These are phyloP conservation scores for Solanum clarkiae DNA, from an alignment of 257 asterid genomes.

Conservation along the genomic window DNA sequence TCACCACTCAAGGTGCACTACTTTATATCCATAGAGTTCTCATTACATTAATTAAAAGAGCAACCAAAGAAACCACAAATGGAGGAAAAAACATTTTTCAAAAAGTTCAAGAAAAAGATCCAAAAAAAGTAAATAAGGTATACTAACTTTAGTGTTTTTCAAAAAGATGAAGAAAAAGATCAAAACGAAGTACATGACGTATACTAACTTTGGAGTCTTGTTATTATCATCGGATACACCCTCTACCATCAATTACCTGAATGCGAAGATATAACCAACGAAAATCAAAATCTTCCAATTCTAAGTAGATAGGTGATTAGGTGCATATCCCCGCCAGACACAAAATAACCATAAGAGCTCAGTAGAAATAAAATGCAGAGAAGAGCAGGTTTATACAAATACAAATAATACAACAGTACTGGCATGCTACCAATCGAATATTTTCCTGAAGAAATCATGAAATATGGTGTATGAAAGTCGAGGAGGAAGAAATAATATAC, in stretches of 20 bases:
- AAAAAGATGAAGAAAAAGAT: too few species aligned
- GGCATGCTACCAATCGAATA: constrained; percentile 55
- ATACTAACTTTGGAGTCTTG: constrained; percentile 18
- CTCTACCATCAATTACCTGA: constrained; percentile 84
- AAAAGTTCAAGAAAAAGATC: neutral
- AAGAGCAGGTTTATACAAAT: neutral
- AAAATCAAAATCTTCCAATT: constrained; percentile 88
- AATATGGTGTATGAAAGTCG: neutral
- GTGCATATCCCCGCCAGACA: constrained; percentile 71
- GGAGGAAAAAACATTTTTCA: neutral
- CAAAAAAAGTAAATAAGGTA: neutral
- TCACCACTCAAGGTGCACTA: neutral
- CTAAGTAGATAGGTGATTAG: constrained; percentile 60
- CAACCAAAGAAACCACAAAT: neutral
- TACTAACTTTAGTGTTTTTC: constrained; percentile 41
- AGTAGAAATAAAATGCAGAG: neutral
- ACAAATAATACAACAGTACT: neutral
- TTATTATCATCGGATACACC: constrained; percentile 78
- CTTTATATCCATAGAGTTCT: neutral
- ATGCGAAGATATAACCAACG: constrained; percentile 49
- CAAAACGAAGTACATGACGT: too few species aligned
- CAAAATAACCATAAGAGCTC: neutral
- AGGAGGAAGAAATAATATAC: too few species aligned
- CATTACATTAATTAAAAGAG: neutral
- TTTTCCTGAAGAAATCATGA: constrained; percentile 74